Evolutionary conservation across 1,284 basidiomycete genomes (phyloP).

Genomic region (Fomitopsis pinicola): DNA sequence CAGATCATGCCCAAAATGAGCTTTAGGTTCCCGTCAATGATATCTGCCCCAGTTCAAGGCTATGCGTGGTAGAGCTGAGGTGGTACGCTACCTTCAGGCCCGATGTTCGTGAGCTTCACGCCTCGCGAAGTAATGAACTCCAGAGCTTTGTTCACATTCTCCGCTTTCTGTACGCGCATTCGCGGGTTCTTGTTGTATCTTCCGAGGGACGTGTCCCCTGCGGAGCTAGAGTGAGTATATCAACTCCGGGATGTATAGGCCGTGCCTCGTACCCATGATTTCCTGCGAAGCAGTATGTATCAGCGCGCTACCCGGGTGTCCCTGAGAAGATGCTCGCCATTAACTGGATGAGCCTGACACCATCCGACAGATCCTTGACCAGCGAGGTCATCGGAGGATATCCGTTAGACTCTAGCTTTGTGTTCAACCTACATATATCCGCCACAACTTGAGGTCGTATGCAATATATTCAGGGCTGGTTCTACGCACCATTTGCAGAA

Average conservation of each 20-base stretch:
- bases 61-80: not conserved
- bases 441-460: slow-evolving; percentile 1
- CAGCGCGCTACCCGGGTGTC: not conserved
- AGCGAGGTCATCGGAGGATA: slow-evolving; percentile 91
- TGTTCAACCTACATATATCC: slow-evolving; percentile 74
- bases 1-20: slow-evolving; percentile 99
- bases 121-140: slow-evolving; percentile 94
- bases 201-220: slow-evolving; percentile 87
- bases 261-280: slow-evolving; percentile 74
- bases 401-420: slow-evolving; percentile 83
- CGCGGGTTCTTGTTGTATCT: slow-evolving; percentile 87
- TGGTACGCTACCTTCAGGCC: slow-evolving; percentile 70
- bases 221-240: not conserved
- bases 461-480: not conserved
- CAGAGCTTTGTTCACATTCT: slow-evolving; percentile 96
- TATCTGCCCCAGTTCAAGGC: slow-evolving; percentile 51
- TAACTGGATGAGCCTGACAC: slow-evolving; percentile 89
- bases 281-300: slow-evolving; percentile 48
- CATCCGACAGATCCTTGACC: slow-evolving; percentile 89
- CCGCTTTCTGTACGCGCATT: slow-evolving; percentile 95
- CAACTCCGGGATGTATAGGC: not conserved
- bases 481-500: slow-evolving; percentile 82
- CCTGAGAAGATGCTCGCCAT: slow-evolving; percentile 53
- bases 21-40: slow-evolving; percentile 96
- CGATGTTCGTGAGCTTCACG: slow-evolving; percentile 96